Conservation (phyloP, 768 basidiomycete species). For the Psilocybe sp. region DNA sequence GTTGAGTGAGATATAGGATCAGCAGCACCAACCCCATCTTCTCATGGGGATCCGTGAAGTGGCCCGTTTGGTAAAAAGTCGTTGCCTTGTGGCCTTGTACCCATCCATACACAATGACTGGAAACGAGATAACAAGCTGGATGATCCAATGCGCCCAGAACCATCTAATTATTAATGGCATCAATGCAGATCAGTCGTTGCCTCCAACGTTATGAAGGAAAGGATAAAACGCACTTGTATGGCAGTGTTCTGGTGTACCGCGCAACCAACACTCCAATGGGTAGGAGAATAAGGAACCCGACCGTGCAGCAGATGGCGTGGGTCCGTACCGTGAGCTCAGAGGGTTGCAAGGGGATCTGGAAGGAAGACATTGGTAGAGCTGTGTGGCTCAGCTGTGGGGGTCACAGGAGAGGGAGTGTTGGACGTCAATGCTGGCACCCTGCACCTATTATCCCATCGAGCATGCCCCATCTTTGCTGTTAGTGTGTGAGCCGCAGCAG, state of each 20-base stretch:
- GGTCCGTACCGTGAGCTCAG: slow-evolving; percentile 34
- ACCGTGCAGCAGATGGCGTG: slow-evolving; percentile 52
- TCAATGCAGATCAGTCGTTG: neutral
- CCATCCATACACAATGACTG: slow-evolving; percentile 53
- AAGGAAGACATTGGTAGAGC: neutral
- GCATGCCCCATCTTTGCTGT: neutral
- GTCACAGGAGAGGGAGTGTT: too few relatives aligned
- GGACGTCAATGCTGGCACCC: neutral
- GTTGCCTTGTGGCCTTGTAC: slow-evolving; percentile 38
- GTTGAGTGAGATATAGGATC: slow-evolving; percentile 50
- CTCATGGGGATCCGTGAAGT: slow-evolving; percentile 46
- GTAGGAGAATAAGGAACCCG: slow-evolving; percentile 58
- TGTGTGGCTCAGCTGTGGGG: too few relatives aligned
- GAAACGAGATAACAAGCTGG: slow-evolving; percentile 48
- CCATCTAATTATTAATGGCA: slow-evolving; percentile 33
- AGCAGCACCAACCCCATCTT: slow-evolving; percentile 51
- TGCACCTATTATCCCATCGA: neutral
- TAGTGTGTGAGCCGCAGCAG: slow-evolving; percentile 18
- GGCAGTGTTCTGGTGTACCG: slow-evolving; percentile 53
- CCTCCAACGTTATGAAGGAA: neutral
- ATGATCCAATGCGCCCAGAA: slow-evolving; percentile 47
- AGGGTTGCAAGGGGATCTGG: slow-evolving; percentile 6
- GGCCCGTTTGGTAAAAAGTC: slow-evolving; percentile 21
- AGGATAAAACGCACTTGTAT: slow-evolving; percentile 29
- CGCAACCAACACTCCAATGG: slow-evolving; percentile 53